Evolutionary conservation across 129 eudicot genomes (phyloP).

Genomic region (Scalesia atractyloides): DNA sequence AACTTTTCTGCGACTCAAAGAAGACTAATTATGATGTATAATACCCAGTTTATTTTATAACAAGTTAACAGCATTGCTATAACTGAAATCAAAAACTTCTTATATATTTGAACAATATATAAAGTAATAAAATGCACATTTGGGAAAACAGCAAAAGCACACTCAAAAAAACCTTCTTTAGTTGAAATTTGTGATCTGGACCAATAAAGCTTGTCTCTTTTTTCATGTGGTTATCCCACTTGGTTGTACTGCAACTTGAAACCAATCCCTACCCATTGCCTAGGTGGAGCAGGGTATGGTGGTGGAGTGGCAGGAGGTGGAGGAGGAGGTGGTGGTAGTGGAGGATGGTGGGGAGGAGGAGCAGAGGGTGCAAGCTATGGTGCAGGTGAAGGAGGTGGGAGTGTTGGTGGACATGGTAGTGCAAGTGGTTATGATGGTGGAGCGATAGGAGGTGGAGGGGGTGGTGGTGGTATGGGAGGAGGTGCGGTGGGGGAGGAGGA

Average conservation of each 20-base stretch:
- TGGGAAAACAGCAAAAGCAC: constrained; percentile 34
- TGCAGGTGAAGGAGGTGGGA: constrained; percentile 42
- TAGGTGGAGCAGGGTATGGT: constrained; percentile 37
- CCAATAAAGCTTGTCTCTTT: constrained; percentile 11
- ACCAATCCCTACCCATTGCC: constrained; percentile 18
- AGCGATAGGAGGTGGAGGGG: constrained; percentile 25
- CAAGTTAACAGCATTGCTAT: background rate
- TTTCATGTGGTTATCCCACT: constrained; percentile 24
- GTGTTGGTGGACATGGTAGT: constrained; percentile 40
- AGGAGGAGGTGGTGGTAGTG: constrained; percentile 35
- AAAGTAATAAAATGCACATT: background rate
- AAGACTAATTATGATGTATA: background rate
- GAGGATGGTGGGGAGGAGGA: constrained; percentile 29
- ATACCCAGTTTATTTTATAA: background rate
- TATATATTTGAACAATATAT: background rate
- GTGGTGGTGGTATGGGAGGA: constrained; percentile 38
- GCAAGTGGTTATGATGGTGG: constrained; percentile 35
- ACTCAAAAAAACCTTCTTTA: constrained; percentile 13
- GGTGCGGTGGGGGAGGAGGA: constrained; percentile 37
- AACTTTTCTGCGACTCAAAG: background rate
- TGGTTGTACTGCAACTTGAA: constrained; percentile 5
- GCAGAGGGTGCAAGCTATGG: constrained; percentile 30
- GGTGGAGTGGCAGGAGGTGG: constrained; percentile 37
- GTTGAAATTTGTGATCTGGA: constrained; percentile 22
- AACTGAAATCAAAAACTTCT: background rate